Base-by-base conservation (phyloP, 768 basidiomycete species). In the Clavaria fumosa region DNA sequence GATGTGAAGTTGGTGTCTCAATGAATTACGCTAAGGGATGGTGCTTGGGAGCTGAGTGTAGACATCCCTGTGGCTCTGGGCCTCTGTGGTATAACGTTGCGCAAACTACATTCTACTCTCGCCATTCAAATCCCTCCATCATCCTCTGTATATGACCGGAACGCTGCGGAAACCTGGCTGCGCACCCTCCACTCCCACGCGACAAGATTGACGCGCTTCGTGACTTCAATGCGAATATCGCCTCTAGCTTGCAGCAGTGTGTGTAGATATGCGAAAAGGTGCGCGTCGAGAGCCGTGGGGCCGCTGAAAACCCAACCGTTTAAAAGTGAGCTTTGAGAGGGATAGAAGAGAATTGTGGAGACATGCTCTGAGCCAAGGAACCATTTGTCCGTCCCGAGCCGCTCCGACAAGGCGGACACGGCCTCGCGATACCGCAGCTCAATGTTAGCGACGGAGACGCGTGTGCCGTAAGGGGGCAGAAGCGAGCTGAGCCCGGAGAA, bases 201-300 rank as follows among this genome's bases (percentile, higher is more conserved):
- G 34, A 84, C 72, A 28, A 89, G 75, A 48, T 88, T 88, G 27
- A 70, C 73, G 42, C 71, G 73, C 35, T 73, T 70, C 9, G 72
- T 67, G 20, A 85, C 73, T 49, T 81, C 77, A 24, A 72, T 65
- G 23, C 78, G 68, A 15, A 74, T 56, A 15, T 44, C 38, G 26
- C 62, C 57, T 41, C 58, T 51, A 17, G 64, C 59, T 34, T 72
- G 59, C 4, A 82, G 57, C 17, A 84, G 64, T 38, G 61, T 64
- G 53, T 85, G 75, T 9, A 89, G 60, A 48, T 89, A 89, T 1
- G 85, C 84, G 50, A 88, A 89, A 4, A 70, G 61, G 31, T 86
- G 70, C 2, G 85, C 84, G 50, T 89, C 85, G 10, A 89, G 70
- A 0, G 78, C 68, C 1, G 85, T 89, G 15, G 85, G 79, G 18